Conservation (phyloP, 192 early-diverging fungal genomes). For the Rhizoclosmatium globosum region DNA sequence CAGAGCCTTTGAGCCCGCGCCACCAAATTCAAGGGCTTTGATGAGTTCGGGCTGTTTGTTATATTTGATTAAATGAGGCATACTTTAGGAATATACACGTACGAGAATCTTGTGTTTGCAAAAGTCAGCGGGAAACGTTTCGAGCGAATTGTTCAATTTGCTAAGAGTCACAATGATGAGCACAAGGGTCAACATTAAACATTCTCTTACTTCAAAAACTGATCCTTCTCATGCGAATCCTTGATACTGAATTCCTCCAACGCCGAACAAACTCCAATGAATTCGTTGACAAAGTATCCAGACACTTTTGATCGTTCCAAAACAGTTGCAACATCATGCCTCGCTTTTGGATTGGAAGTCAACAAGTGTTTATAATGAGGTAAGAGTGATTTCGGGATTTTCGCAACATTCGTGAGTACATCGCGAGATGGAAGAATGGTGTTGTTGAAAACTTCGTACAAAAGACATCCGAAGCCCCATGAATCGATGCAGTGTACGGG, state of each 20-base stretch:
- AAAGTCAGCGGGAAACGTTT: slow-evolving; percentile 82
- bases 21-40: slow-evolving; percentile 65
- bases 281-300: slow-evolving; percentile 84
- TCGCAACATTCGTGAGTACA: slow-evolving; percentile 50
- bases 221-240: slow-evolving; percentile 83
- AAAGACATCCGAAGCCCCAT: slow-evolving; percentile 82
- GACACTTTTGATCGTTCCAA: slow-evolving; percentile 68
- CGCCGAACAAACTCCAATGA: slow-evolving; percentile 83
- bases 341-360: slow-evolving; percentile 62
- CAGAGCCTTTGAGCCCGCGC: slow-evolving; percentile 56
- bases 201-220: slow-evolving; percentile 61
- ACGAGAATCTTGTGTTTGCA: slow-evolving; percentile 84
- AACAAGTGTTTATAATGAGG: slow-evolving; percentile 70
- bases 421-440: slow-evolving; percentile 37
- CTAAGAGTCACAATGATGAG: slow-evolving; percentile 40
- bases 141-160: slow-evolving; percentile 75
- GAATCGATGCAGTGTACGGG: slow-evolving; percentile 72
- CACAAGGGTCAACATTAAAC: background rate
- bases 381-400: slow-evolving; percentile 70
- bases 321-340: slow-evolving; percentile 74
- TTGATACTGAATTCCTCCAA: slow-evolving; percentile 94
- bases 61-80: background rate
- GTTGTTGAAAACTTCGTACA: slow-evolving; percentile 86
- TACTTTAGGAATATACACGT: background rate
- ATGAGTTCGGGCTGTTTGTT: slow-evolving; percentile 81